phyloP scores from a whole-genome alignment of 768 basidiomycete species.

The Coprinellus micaceus region DNA sequence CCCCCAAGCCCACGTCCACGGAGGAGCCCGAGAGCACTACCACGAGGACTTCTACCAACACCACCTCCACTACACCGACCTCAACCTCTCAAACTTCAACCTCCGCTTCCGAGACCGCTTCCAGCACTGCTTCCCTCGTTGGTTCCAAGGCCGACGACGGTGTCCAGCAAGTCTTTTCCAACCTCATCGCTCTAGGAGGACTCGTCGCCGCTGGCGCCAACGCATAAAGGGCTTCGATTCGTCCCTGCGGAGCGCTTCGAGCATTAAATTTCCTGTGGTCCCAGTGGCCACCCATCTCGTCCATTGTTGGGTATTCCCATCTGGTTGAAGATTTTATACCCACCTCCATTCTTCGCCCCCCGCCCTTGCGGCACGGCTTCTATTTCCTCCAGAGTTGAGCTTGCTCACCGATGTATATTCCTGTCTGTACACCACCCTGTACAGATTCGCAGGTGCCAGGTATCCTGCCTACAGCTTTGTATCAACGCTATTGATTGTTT shows the following conservation, averaged over 20 bases:
- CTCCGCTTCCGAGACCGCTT: constrained; percentile 17
- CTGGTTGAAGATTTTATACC: too few relatives aligned
- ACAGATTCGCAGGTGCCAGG: too few relatives aligned
- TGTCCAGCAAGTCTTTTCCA: not conserved
- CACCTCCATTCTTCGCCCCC: too few relatives aligned
- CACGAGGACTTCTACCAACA: constrained; percentile 12
- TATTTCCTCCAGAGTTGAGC: too few relatives aligned
- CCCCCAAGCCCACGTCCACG: too few relatives aligned
- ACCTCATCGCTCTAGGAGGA: constrained; percentile 23
- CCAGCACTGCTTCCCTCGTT: constrained; percentile 8
- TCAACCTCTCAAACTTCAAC: constrained; percentile 16
- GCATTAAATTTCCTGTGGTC: not conserved
- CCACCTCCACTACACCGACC: constrained; percentile 3
- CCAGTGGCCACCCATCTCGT: not conserved
- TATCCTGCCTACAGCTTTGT: too few relatives aligned
- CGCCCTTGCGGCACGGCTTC: too few relatives aligned
- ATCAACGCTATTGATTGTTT: too few relatives aligned
- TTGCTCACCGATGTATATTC: too few relatives aligned
- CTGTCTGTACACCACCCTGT: too few relatives aligned
- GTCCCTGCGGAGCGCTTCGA: not conserved
- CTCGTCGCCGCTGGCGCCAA: constrained; percentile 29
- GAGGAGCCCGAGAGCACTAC: too few relatives aligned
- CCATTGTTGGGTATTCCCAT: too few relatives aligned
- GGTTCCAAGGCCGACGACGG: constrained; percentile 10
- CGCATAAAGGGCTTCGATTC: constrained; percentile 4